Percentiles rank a stretch among this genome's conserved stretches.
Conservation (phyloP, 2,329 filamentous ascomycete species). For the Colletotrichum tropicicola region DNA sequence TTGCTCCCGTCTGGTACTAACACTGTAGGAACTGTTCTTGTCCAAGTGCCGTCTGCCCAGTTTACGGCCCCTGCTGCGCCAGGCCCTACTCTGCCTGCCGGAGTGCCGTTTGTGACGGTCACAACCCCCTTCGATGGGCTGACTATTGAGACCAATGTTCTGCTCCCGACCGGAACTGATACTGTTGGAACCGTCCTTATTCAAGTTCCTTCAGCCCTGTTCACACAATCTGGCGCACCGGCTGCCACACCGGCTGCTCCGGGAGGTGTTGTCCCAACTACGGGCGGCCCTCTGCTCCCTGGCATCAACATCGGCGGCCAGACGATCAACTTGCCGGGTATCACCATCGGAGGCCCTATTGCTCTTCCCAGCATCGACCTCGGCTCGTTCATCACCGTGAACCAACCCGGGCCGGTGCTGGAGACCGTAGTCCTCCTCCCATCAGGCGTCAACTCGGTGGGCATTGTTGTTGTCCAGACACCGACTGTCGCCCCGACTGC, state of each 20-base stretch:
- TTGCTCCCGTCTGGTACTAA: conserved; percentile 11
- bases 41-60: conserved; percentile 10
- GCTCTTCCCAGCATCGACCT: neutral
- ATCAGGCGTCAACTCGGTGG: conserved; percentile 18
- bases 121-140: neutral
- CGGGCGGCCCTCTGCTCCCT: neutral
- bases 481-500: conserved; percentile 11
- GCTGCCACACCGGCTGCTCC: neutral
- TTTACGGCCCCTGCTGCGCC: conserved; percentile 2
- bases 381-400: conserved; percentile 5
- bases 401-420: conserved; percentile 1
- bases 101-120: too few relatives aligned
- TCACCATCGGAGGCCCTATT: neutral
- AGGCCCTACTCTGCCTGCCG: too few relatives aligned
- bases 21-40: conserved; percentile 10
- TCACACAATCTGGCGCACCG: neutral
- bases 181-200: neutral
- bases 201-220: neutral
- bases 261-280: neutral
- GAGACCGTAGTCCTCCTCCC: conserved; percentile 7
- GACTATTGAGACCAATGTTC: neutral
- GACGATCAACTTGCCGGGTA: neutral
- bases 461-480: conserved; percentile 22
- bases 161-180: neutral
- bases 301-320: neutral